Conservation (phyloP, 306 rosid genomes). For the Arachis hypogaea region DNA sequence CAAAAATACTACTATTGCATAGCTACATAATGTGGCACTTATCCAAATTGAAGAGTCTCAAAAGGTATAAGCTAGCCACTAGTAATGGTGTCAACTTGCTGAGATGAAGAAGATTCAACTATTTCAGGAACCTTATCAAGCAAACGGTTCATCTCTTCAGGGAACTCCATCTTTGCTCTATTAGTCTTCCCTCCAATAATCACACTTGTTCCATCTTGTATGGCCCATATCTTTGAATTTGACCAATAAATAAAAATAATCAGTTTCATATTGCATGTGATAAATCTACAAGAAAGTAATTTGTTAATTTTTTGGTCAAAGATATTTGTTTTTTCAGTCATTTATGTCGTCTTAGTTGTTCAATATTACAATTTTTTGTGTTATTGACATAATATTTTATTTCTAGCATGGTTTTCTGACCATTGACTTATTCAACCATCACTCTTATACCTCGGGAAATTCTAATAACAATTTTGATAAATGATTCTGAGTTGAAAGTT, state of each 20-base stretch:
- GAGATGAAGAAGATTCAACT: conserved; percentile 58
- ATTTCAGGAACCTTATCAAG: conserved; percentile 84
- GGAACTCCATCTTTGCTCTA: conserved; percentile 83
- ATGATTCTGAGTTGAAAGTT: too few species aligned
- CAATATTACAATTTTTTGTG: not conserved
- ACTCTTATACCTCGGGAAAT: too few species aligned
- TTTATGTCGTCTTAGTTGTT: conserved; percentile 11
- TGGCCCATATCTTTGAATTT: conserved; percentile 81
- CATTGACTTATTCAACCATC: not conserved
- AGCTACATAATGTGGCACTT: conserved; percentile 16
- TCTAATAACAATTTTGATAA: too few species aligned
- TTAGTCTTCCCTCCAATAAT: conserved; percentile 86
- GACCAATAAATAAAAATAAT: conserved; percentile 36
- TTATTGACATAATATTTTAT: too few species aligned
- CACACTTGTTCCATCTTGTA: conserved; percentile 90
- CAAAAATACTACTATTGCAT: conserved; percentile 21
- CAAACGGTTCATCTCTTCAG: conserved; percentile 79
- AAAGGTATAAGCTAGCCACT: conserved; percentile 50
- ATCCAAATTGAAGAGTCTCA: conserved; percentile 42
- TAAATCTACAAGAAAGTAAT: conserved; percentile 5
- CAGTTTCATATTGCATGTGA: not conserved
- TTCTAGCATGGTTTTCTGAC: not conserved
- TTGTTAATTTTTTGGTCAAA: not conserved
- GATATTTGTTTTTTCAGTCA: not conserved
- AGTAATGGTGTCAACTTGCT: conserved; percentile 41